Base-by-base conservation (phyloP, 352 stramenopile species). In the Phytophthora palmivora region DNA sequence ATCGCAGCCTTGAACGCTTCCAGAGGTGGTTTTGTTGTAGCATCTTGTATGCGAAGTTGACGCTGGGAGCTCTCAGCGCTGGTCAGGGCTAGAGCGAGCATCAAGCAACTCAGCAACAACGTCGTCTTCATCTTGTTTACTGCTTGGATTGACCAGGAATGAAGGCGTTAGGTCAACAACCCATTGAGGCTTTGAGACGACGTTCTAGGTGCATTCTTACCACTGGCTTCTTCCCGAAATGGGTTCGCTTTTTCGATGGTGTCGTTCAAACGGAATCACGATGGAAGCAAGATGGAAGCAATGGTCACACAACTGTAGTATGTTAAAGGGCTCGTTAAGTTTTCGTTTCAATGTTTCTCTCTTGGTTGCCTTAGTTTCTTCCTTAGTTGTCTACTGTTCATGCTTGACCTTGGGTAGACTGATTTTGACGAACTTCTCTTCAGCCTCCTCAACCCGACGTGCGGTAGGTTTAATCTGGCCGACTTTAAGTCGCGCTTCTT, bases 41-140 rank as follows among this genome's bases (percentile, higher is more conserved):
- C 45, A 9, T 54, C 32, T 55, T 53, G 41, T 10, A 9, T 12
- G 0, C 44, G 45, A 7, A 53, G 33, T 7, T 49, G 38, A 9
- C 15, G 33, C 24, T 28, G 24, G 6, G 24, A 28, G 6, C 24
- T 28, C 24, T 49, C 48, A 1, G 39, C 56, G 8, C 32, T 19
- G 32, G 34, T 26, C 36, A 22, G 26, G 5, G 34, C 15, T 43
- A 58, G 11, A 39, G 39, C 19, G 21, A 70, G 26, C 33, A 42
- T n/a, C 33, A 66, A 7, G 36, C 33, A 66, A 38, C 28, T 63
- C 36, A 71, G 9, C 14, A 49, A 8, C 10, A 67, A 30, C 2
- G 10, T 50, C 32, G 36, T 46, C 42, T 67, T 71, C 63, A 67
- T 71, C 39, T 30, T 54, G 22, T 63, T 58, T 43, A 22, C 37